Evolutionary conservation across 2,329 filamentous ascomycete species (phyloP).

Genomic region (Ustilaginoidea virens): DNA sequence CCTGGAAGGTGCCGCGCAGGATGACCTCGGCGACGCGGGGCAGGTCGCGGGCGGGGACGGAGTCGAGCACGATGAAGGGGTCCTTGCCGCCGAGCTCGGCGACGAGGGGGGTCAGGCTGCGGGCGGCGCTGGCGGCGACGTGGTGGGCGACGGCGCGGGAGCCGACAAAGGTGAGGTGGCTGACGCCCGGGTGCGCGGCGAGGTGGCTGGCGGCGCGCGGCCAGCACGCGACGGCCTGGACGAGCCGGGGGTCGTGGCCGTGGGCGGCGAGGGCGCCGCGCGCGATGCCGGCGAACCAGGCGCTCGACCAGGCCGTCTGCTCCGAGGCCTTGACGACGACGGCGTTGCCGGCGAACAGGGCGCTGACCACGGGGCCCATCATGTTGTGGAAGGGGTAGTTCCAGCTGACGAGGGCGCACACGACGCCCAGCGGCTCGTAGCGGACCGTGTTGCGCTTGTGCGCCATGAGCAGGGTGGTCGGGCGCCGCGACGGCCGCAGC

Average conservation of each 20-base stretch:
- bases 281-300: slow-evolving; percentile 68
- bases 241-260: slow-evolving; percentile 64
- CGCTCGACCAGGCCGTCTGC: slow-evolving; percentile 83
- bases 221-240: slow-evolving; percentile 81
- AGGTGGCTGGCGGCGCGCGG: slow-evolving; percentile 67
- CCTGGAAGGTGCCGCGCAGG: slow-evolving; percentile 87
- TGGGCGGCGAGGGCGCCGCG: slow-evolving; percentile 67
- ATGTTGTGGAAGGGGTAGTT: slow-evolving; percentile 97
- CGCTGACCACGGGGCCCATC: slow-evolving; percentile 77
- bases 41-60: slow-evolving; percentile 45
- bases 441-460: slow-evolving; percentile 86
- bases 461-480: slow-evolving; percentile 84
- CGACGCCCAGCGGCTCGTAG: slow-evolving; percentile 87
- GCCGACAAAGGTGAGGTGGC: slow-evolving; percentile 92
- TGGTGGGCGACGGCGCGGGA: slow-evolving; percentile 74
- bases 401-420: slow-evolving; percentile 88
- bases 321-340: slow-evolving; percentile 91
- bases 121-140: slow-evolving; percentile 75
- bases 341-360: slow-evolving; percentile 80
- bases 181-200: slow-evolving; percentile 70
- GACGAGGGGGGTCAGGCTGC: slow-evolving; percentile 70
- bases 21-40: slow-evolving; percentile 64
- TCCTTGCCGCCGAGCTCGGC: slow-evolving; percentile 94
- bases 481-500: slow-evolving; percentile 53
- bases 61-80: slow-evolving; percentile 77